Conservation (phyloP, 192 early-diverging fungal species). For the Helicostylum pulchrum region DNA sequence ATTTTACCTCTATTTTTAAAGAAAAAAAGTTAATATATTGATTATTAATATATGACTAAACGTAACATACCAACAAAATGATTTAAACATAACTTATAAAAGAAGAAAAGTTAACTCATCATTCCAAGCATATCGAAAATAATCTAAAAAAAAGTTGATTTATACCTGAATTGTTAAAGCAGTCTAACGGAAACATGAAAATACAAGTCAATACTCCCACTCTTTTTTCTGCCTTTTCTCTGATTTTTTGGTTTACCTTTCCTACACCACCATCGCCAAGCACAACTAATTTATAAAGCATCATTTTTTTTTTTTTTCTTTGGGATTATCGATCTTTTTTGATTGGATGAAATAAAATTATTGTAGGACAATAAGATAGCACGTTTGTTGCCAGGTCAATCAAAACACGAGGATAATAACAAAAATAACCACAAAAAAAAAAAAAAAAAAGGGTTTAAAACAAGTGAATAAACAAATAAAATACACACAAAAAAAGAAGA, state of each 20-base stretch:
- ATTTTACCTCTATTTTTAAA: background rate
- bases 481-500: too few relatives aligned
- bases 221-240: too few relatives aligned
- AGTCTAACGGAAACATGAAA: conserved; percentile 21
- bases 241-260: conserved; percentile 19
- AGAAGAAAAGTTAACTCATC: background rate
- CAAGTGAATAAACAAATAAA: too few relatives aligned
- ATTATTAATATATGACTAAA: background rate
- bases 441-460: background rate
- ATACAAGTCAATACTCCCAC: background rate
- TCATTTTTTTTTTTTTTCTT: conserved; percentile 61
- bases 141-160: background rate
- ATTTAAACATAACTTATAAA: conserved; percentile 37
- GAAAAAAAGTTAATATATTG: background rate
- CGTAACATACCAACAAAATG: conserved; percentile 44
- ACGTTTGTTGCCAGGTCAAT: background rate
- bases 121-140: background rate
- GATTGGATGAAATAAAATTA: conserved; percentile 2
- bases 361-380: background rate
- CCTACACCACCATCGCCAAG: conserved; percentile 87
- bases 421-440: background rate
- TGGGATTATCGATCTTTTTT: background rate
- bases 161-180: conserved; percentile 40
- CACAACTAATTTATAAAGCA: conserved; percentile 95
- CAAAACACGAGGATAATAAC: background rate